Evolutionary conservation across 2,329 filamentous ascomycete species (phyloP).

Genomic region (Sporothrix humicola): DNA sequence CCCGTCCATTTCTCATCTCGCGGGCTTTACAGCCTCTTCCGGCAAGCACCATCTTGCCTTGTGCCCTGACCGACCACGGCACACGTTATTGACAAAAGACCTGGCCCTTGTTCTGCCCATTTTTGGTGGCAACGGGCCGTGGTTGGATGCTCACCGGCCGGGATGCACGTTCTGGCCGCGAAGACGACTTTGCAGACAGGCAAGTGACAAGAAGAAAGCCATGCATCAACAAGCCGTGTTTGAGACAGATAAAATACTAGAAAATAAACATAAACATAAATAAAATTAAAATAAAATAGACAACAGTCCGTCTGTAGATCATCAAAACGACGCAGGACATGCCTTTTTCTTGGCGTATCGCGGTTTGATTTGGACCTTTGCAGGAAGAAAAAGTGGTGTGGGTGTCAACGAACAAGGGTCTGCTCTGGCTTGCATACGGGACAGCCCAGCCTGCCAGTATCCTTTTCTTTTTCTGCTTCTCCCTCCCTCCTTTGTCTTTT

Average conservation of each 20-base stretch:
- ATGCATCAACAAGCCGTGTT: not conserved
- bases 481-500: too few relatives aligned
- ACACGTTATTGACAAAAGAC: not conserved
- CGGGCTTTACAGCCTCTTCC: conserved; percentile 8
- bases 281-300: too few relatives aligned
- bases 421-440: conserved; percentile 15
- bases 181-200: not conserved
- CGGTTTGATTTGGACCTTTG: not conserved
- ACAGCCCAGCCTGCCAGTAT: not conserved
- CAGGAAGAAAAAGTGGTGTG: not conserved
- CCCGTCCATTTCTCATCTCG: not conserved
- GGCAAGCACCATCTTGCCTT: not conserved
- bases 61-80: not conserved
- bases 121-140: not conserved
- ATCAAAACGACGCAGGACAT: not conserved
- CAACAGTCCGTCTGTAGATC: too few relatives aligned
- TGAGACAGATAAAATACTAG: not conserved
- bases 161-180: conserved; percentile 15
- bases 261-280: not conserved
- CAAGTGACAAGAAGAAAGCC: not conserved
- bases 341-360: not conserved
- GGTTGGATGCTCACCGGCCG: conserved; percentile 22
- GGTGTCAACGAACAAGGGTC: not conserved
- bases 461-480: too few relatives aligned
- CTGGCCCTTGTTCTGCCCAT: not conserved